phyloP scores from a whole-genome alignment of 1,284 basidiomycete species.

The Sanghuangporus baumii region DNA sequence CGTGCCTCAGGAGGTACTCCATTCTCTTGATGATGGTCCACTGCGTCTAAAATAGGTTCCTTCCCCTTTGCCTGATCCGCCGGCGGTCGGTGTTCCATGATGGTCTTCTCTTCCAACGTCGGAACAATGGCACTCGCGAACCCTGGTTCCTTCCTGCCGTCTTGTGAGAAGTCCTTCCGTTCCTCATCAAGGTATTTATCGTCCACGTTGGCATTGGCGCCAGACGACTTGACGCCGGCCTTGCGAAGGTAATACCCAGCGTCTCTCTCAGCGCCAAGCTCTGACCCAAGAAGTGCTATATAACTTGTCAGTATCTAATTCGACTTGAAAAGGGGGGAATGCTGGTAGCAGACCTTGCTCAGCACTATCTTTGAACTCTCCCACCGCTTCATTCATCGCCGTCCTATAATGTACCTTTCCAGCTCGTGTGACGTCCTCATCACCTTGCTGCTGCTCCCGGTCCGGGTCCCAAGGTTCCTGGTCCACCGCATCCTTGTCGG shows the following conservation, averaged over 20 bases:
- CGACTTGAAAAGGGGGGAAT: slow-evolving; percentile 10
- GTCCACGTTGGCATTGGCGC: slow-evolving; percentile 32
- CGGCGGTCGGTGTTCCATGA: slow-evolving; percentile 37
- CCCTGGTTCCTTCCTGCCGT: slow-evolving; percentile 47
- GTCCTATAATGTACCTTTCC: slow-evolving; percentile 32
- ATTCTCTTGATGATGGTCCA: slow-evolving; percentile 20
- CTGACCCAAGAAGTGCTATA: slow-evolving; percentile 39
- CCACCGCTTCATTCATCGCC: slow-evolving; percentile 31
- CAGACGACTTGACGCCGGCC: slow-evolving; percentile 37
- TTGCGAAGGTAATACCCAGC: slow-evolving; percentile 36
- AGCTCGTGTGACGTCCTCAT: slow-evolving; percentile 37
- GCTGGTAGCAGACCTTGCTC: slow-evolving; percentile 40
- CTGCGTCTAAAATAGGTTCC: slow-evolving; percentile 30
- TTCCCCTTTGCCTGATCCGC: slow-evolving; percentile 29
- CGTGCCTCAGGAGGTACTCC: slow-evolving; percentile 32
- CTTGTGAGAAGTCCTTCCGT: slow-evolving; percentile 46
- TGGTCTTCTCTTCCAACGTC: slow-evolving; percentile 65
- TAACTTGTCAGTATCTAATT: slow-evolving; percentile 7
- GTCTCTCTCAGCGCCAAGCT: slow-evolving; percentile 33
- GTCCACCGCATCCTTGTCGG: slow-evolving; percentile 46
- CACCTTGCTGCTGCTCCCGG: slow-evolving; percentile 57
- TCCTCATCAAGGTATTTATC: slow-evolving; percentile 44
- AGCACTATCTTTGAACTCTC: slow-evolving; percentile 34
- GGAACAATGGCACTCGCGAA: slow-evolving; percentile 66
- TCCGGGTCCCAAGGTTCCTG: slow-evolving; percentile 78